Evolutionary conservation across 345 rosid species (phyloP).

Genomic region (Viola odorata): DNA sequence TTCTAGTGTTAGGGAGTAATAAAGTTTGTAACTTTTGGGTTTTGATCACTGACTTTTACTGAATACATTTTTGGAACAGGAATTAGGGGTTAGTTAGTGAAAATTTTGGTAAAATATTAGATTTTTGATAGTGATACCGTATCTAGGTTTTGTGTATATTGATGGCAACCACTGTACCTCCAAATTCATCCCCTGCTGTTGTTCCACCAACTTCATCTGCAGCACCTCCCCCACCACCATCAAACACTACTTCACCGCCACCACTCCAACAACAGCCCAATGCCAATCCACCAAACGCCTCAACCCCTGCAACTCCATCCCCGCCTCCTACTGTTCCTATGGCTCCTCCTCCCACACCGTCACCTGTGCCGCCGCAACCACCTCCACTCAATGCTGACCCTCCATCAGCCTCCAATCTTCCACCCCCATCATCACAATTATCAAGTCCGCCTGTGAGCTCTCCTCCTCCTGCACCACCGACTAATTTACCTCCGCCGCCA

Average conservation of each 20-base stretch:
- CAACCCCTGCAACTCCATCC: conserved; percentile 27
- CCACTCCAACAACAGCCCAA: conserved; percentile 21
- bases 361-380: conserved; percentile 11
- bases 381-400: conserved; percentile 13
- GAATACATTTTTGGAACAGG: conserved; percentile 11
- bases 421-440: conserved; percentile 18
- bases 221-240: conserved; percentile 27
- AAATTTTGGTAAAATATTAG: conserved; percentile 14
- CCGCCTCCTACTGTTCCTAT: conserved; percentile 11
- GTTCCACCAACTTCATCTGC: conserved; percentile 39
- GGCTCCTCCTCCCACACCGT: conserved; percentile 14
- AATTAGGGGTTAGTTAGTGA: conserved; percentile 14
- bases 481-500: conserved; percentile 18
- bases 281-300: conserved; percentile 33
- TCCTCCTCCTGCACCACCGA: conserved; percentile 6
- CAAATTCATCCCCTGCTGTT: conserved; percentile 42
- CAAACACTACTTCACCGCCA: conserved; percentile 27
- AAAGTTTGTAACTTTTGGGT: conserved; percentile 13
- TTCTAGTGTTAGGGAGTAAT: not conserved
- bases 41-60: conserved; percentile 44
- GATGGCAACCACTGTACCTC: conserved; percentile 68
- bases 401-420: conserved; percentile 9
- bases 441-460: conserved; percentile 18
- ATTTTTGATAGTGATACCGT: not conserved
- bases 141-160: not conserved